Base-by-base conservation (phyloP, 2,329 filamentous ascomycete genomes). In the Fusarium setosum region DNA sequence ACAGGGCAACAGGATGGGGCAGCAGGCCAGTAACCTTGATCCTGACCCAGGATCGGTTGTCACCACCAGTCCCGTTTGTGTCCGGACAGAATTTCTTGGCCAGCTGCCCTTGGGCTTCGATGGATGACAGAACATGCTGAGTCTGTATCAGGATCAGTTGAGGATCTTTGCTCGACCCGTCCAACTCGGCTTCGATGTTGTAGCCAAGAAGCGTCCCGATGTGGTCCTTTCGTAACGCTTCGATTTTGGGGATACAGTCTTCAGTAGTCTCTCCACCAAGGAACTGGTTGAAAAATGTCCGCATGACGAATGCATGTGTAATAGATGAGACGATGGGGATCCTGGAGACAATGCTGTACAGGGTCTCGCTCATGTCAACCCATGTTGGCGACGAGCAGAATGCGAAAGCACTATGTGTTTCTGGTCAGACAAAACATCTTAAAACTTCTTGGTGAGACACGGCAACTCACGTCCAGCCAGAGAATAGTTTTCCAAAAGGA, bases 101-200 rank as follows among this genome's bases (percentile, higher is more conserved):
- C 31, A 69, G 20, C 5, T 53, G 52, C 31, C 53, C 64, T 29
- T 68, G 62, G 18, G 58, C 50, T 6, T 68, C 52, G 10, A 68
- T 69, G 4, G 62, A 69, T 7, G 47, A 53, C 15, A 69, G 13
- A 3, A 69, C 65, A 23, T 59, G 47, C 26, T 66, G 42, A 2
- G 55, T 66, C 54, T 69, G 62, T 6, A 24, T 48, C 6, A 53
- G 29, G 23, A 71, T 71, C 21, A 71, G 23, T 11, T 68, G n/a
- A 6, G 62, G 62, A 29, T 69, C 62, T 13, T 71, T 70, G 56
- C 68, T 68, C 10, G 57, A 67, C 12, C 67, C 65, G n/a, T 69
- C 65, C 23, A 59, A 26, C 7, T 61, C 57, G 4, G 67, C 65
- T 47, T 71, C 67, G 17, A 70, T 70, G 29, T 68, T 68, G 26